Base-by-base conservation (phyloP, 2,329 filamentous ascomycete genomes). In the Alternaria triticina region DNA sequence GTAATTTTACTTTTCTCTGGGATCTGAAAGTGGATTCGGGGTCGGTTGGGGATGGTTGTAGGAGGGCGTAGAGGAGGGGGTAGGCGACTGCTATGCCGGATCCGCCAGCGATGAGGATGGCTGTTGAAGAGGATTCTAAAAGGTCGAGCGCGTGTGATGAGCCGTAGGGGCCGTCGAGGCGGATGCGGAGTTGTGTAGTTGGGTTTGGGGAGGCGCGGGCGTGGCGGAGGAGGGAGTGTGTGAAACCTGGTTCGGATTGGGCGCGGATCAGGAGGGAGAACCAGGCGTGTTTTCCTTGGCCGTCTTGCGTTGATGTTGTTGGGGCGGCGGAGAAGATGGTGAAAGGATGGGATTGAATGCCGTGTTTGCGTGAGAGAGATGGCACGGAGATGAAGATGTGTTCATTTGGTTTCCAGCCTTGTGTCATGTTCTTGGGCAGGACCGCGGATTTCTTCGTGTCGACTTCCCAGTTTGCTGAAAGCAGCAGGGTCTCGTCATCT, bases 121-220 rank as follows among this genome's bases (percentile, higher is more conserved):
- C 82, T 0, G 84, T 81, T 43, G 84, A 80, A 15, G 83, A 82
- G 17, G 84, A 82, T 8, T 82, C 81, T 3, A 90, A 80, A 71
- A 87, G 82, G 17, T 85, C 77, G 15, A 88, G 79, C 0, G 88
- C 86, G 67, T 87, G 84, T 0, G 81, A 79, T 10, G 86, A 88
- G 43, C 89, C 89, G 69, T 91, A 90, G 0, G 89, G 89, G 0
- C 89, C 89, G 67, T 91, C 88, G n/a, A 91, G 75, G 7, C 85
- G 82, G 23, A 90, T 80, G 1, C 64, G 71, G 0, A 85, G 80
- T 3, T 81, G 80, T 6, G 80, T 68, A 61, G 86, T 81, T 0
- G 71, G 1, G 85, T 79, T 3, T 80, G 79, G 9, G 62, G 86
- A 81, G 0, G 75, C 69, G 9, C 77, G 79, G 2, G 87, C 87